A percentile compares a stretch with the other conserved stretches of the same genome.
phyloP scores from a whole-genome alignment of 148 eudicot genomes.

The Bassia scoparia region DNA sequence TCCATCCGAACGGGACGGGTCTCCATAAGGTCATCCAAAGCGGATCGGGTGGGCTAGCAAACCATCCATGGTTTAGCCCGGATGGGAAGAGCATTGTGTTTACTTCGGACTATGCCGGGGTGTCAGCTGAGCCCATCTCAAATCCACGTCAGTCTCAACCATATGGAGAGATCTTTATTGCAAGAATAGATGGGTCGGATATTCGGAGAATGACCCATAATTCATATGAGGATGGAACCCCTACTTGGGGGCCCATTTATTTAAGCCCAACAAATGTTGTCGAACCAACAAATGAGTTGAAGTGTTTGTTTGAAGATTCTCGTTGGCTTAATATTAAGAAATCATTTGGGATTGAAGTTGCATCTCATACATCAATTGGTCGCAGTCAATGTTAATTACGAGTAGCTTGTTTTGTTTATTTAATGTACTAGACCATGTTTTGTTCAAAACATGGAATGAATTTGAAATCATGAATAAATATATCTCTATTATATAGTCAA shows the following conservation, averaged over 20 bases:
- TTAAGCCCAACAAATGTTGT: constrained; percentile 38
- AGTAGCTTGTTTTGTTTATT: no score
- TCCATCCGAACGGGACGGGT: constrained; percentile 80
- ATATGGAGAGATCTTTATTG: constrained; percentile 68
- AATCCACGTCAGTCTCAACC: constrained; percentile 85
- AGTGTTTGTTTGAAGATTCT: constrained; percentile 66
- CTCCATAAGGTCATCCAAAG: constrained; percentile 64
- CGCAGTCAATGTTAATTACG: constrained; percentile 11
- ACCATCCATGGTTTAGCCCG: constrained; percentile 93
- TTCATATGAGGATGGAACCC: constrained; percentile 89
- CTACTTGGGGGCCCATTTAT: constrained; percentile 66
- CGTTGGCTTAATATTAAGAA: constrained; percentile 55
- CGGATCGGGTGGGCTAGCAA: constrained; percentile 59
- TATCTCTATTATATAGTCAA: no score
- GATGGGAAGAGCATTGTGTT: constrained; percentile 64
- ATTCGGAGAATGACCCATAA: constrained; percentile 71
- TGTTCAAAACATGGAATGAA: no score
- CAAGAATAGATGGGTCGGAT: constrained; percentile 55
- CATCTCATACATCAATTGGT: neutral
- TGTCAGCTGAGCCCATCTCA: constrained; percentile 91
- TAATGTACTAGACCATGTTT: no score
- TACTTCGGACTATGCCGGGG: constrained; percentile 71
- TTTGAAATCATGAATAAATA: no score
- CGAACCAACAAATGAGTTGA: constrained; percentile 33
- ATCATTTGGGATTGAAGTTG: neutral